phyloP scores from a whole-genome alignment of 371 early-diverging fungal genomes.

The Fennellomyces sp. region DNA sequence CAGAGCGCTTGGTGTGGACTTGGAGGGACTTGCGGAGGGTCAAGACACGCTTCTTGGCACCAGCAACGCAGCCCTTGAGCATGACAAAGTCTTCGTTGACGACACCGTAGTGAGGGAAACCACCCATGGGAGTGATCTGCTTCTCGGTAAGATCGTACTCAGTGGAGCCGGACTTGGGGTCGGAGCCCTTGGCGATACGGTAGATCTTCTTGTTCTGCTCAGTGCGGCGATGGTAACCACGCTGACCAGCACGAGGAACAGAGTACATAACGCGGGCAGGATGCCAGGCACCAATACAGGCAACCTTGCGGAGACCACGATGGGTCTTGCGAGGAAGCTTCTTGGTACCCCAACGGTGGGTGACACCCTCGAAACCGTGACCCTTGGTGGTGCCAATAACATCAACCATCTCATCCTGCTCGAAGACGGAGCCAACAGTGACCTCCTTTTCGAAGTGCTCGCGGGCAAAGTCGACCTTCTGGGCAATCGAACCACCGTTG shows the following conservation, averaged over 20 bases:
- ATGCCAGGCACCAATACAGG: conserved; percentile 99
- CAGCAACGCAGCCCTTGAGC: conserved; percentile 99
- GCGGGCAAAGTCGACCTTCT: conserved; percentile 98
- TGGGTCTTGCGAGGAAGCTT: conserved; percentile 99
- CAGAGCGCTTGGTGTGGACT: conserved; percentile 92
- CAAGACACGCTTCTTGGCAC: conserved; percentile 98
- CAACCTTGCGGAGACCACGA: conserved; percentile 99
- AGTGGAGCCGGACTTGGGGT: conserved; percentile 88
- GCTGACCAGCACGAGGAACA: conserved; percentile 99
- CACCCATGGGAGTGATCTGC: conserved; percentile 98
- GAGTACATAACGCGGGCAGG: conserved; percentile 99
- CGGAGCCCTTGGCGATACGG: conserved; percentile 95
- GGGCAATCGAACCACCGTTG: conserved; percentile 98
- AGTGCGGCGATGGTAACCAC: conserved; percentile 99
- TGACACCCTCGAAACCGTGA: conserved; percentile 99
- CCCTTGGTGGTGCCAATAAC: conserved; percentile 99
- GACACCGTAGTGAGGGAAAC: conserved; percentile 99
- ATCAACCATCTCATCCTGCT: conserved; percentile 99
- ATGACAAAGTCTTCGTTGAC: conserved; percentile 98
- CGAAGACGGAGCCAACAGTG: conserved; percentile 88
- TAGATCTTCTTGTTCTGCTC: conserved; percentile 99
- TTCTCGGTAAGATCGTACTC: conserved; percentile 99
- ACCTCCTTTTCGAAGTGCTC: conserved; percentile 98
- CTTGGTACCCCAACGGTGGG: conserved; percentile 99
- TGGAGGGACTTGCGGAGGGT: conserved; percentile 98